Conservation (phyloP, 1,139 yeast species). For the Zhuliangozyma blackwelliae region DNA sequence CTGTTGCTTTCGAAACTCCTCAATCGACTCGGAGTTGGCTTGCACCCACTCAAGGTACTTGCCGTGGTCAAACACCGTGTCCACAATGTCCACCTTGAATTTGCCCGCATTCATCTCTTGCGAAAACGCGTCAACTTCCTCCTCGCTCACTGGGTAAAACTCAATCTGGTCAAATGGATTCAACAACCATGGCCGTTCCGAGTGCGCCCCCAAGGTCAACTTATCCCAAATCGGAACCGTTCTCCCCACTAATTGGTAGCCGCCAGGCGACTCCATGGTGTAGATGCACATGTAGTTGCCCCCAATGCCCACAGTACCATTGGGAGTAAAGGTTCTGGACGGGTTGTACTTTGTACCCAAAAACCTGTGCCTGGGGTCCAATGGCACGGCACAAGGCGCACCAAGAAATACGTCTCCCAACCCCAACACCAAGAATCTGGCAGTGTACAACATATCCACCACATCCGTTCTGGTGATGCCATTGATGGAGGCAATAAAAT, state of each 20-base stretch:
- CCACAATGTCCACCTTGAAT: slow-evolving; percentile 69
- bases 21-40: slow-evolving; percentile 67
- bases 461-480: slow-evolving; percentile 74
- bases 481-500: slow-evolving; percentile 85
- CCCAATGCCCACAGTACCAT: slow-evolving; percentile 96
- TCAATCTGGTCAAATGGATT: slow-evolving; percentile 92
- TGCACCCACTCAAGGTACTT: slow-evolving; percentile 76
- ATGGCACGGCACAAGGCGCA: slow-evolving; percentile 97
- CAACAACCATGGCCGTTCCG: slow-evolving; percentile 79
- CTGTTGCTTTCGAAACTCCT: slow-evolving; percentile 61
- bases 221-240: slow-evolving; percentile 98
- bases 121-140: slow-evolving; percentile 64
- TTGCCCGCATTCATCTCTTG: slow-evolving; percentile 80
- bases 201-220: slow-evolving; percentile 67
- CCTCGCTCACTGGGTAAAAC: slow-evolving; percentile 86
- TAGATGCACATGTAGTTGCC: slow-evolving; percentile 98
- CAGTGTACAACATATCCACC: slow-evolving; percentile 78
- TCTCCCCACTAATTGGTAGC: slow-evolving; percentile 93
- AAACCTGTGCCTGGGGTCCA: slow-evolving; percentile 92
- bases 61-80: slow-evolving; percentile 77
- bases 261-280: slow-evolving; percentile 98
- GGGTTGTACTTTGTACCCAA: slow-evolving; percentile 95
- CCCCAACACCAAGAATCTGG: slow-evolving; percentile 87
- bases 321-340: slow-evolving; percentile 91
- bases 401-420: slow-evolving; percentile 97